Evolutionary conservation across 2,329 filamentous ascomycete species (phyloP).

Genomic region (Neocatenulostroma microsporum): DNA sequence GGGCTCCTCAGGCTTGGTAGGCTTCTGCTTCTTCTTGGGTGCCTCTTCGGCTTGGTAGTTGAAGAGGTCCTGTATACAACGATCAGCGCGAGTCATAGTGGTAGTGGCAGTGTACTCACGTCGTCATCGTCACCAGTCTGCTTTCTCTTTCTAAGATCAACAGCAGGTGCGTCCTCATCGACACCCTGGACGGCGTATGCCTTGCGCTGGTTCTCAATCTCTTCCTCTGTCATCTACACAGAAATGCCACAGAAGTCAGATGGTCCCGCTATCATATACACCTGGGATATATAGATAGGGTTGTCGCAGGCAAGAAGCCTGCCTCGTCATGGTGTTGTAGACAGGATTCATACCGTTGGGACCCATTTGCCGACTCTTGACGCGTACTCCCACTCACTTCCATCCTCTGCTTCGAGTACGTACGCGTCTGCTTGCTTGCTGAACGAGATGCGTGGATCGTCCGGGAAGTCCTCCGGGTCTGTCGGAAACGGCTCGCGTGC

Average conservation of each 20-base stretch:
- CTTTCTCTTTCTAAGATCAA: conserved; percentile 32
- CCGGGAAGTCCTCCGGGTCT: conserved; percentile 61
- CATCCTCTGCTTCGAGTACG: conserved; percentile 76
- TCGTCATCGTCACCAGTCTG: conserved; percentile 12
- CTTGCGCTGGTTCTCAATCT: conserved; percentile 53
- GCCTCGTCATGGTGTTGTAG: conserved; percentile 3
- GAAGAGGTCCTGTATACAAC: no score
- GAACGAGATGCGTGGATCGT: conserved; percentile 76
- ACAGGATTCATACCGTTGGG: conserved; percentile 45
- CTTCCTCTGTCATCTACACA: conserved; percentile 51
- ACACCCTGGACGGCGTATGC: conserved; percentile 55
- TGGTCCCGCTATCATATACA: background rate
- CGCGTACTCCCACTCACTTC: conserved; percentile 79
- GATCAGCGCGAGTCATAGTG: no score
- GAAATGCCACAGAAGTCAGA: conserved; percentile 2
- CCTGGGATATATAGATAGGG: no score
- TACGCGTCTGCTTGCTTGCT: conserved; percentile 69
- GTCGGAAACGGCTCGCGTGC: conserved; percentile 37
- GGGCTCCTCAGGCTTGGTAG: conserved; percentile 42
- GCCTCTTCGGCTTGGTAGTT: no score
- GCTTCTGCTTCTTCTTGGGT: conserved; percentile 32
- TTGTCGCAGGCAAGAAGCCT: conserved; percentile 18
- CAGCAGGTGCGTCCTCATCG: conserved; percentile 43
- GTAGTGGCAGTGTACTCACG: background rate
- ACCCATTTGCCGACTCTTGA: conserved; percentile 65